Percentiles rank a stretch among this genome's conserved stretches.
These are phyloP conservation scores for Xerocomellus chrysenteron DNA, from an alignment of 768 basidiomycete species.

Conservation along the genomic window DNA sequence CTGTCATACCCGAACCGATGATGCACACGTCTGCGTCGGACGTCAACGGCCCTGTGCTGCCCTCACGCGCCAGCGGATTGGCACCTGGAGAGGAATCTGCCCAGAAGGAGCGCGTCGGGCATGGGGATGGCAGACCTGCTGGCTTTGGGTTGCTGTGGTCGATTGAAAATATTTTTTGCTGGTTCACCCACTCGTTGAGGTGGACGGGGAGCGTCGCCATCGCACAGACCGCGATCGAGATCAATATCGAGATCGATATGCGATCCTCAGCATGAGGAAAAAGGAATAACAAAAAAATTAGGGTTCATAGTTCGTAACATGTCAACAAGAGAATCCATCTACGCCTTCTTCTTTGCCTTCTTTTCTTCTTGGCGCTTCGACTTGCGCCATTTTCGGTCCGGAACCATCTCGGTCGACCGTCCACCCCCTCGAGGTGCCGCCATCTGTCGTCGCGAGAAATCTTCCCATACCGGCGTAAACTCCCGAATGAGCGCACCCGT, in stretches of 20 bases:
- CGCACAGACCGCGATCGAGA: not conserved
- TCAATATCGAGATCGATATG: not conserved
- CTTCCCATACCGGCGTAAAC: conserved; percentile 11
- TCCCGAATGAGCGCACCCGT: conserved; percentile 1
- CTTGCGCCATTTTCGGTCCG: not conserved
- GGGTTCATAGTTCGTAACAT: not conserved
- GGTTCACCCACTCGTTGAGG: not conserved
- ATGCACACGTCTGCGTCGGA: conserved; percentile 69
- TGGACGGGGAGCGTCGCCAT: conserved; percentile 7
- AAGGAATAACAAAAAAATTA: not conserved
- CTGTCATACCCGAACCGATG: conserved; percentile 80
- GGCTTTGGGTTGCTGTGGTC: conserved; percentile 7
- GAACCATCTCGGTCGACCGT: not conserved
- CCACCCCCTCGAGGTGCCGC: not conserved
- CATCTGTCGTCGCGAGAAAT: not conserved
- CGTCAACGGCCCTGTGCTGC: conserved; percentile 61
- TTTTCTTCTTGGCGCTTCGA: not conserved
- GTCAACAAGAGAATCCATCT: not conserved
- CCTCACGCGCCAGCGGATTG: conserved; percentile 66
- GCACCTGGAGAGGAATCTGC: conserved; percentile 50
- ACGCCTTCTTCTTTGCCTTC: not conserved
- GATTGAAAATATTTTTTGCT: conserved; percentile 4
- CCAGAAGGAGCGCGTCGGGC: conserved; percentile 78
- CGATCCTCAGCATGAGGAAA: not conserved
- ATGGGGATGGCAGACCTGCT: conserved; percentile 49